phyloP scores from a whole-genome alignment of 495 filamentous ascomycete species.

The Penicillium chermesinum region DNA sequence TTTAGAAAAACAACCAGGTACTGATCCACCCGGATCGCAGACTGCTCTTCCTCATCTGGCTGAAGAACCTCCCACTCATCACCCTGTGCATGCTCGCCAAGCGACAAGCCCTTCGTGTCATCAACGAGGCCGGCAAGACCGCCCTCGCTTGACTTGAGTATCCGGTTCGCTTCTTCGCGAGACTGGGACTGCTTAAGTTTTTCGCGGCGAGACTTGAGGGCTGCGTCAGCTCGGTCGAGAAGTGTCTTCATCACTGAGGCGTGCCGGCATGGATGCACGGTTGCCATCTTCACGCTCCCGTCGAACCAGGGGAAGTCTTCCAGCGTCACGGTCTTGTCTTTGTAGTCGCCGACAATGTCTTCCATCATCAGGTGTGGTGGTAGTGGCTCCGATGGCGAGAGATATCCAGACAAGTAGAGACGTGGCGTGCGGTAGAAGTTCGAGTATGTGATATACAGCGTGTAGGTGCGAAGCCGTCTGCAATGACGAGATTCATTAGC shows the following conservation, averaged over 20 bases:
- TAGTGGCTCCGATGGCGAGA: conserved; percentile 74
- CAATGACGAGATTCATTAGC: background rate
- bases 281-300: conserved; percentile 82
- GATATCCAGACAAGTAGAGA: conserved; percentile 90
- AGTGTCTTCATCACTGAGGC: conserved; percentile 97
- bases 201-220: conserved; percentile 79
- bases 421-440: conserved; percentile 96
- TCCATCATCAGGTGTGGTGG: conserved; percentile 94
- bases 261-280: conserved; percentile 89
- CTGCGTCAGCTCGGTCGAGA: conserved; percentile 89
- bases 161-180: conserved; percentile 36
- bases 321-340: conserved; percentile 97
- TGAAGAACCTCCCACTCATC: conserved; percentile 88
- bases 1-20: conserved; percentile 97
- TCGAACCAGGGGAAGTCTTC: conserved; percentile 95
- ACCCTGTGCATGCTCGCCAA: conserved; percentile 45
- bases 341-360: conserved; percentile 98
- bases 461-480: conserved; percentile 86
- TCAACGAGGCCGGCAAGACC: conserved; percentile 65
- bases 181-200: conserved; percentile 57
- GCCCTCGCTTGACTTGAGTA: conserved; percentile 40
- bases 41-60: conserved; percentile 65
- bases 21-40: conserved; percentile 93
- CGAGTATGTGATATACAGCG: conserved; percentile 95
- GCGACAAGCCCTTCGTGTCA: conserved; percentile 45